Evolutionary conservation across 2,329 filamentous ascomycete genomes (phyloP), one percentile per base, ranked within the genome.

Genomic region (Graphilbum fragrans): DNA sequence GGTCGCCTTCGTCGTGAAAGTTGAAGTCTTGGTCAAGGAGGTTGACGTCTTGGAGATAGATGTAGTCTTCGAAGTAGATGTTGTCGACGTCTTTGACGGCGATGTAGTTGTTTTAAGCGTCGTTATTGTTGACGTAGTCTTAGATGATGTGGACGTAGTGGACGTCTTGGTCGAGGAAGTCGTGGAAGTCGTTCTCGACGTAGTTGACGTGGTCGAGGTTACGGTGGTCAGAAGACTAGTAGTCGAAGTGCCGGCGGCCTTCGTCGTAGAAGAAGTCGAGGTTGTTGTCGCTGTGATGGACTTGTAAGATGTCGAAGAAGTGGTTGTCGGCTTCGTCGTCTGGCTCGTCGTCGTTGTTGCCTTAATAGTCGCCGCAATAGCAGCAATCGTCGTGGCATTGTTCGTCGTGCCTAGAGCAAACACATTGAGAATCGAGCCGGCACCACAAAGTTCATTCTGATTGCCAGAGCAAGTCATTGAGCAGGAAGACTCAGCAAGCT

Each of bases 381-480:
- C 16, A 16, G 31, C 31, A n/a, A 5, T 32, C 9, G 31, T 32
- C 9, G 7, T n/a, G 31, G 31, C 31, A n/a, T 6, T n/a, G 31
- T 9, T n/a, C 16, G 7, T 7, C 32, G 32, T 8, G n/a, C 12
- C 29, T 5, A 34, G 17, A 12, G 25, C 31, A 32, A 38, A 47
- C 8, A 46, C 18, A 27, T 47, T 49, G 20, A 53, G 36, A 18
- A 43, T 22, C 41, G 38, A 36, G 34, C 42, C 39, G 35, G 36
- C 44, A 33, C 48, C 50, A 21, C 50, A 52, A 5, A 45, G 35
- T 39, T 47, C 40, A 17, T 39, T 34, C 5, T 20, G 27, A 21
- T 45, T 27, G 22, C 50, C 50, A 2, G 38, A 43, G 41, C 50
- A 52, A 5, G 41, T 36, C 36, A 48, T 42, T 14, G 29, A 41